These are phyloP conservation scores for Chaetomiaceae sp. DNA, from an alignment of 2,329 filamentous ascomycete genomes.

Conservation along the genomic window DNA sequence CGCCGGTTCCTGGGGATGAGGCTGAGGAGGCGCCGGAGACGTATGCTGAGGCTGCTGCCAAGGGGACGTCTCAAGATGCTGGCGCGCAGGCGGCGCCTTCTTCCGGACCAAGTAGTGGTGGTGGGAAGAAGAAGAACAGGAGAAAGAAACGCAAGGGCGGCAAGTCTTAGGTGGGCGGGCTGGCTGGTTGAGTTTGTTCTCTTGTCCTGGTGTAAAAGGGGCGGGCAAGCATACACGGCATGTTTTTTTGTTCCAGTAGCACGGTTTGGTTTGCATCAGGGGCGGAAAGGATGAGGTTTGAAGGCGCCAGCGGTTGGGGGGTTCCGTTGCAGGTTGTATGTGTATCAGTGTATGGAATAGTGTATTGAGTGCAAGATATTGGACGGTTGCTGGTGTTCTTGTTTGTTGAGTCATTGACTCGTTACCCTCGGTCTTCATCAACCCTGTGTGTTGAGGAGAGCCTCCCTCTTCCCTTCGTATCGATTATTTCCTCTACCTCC, in stretches of 20 bases:
- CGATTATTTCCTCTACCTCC: no score
- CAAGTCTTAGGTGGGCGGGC: constrained; percentile 24
- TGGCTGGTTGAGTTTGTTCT: constrained; percentile 7
- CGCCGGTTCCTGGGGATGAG: constrained; percentile 9
- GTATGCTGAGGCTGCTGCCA: constrained; percentile 3
- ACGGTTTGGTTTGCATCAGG: background rate
- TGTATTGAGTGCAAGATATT: background rate
- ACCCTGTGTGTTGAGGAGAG: no score
- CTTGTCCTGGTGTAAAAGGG: background rate
- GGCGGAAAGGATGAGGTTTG: background rate
- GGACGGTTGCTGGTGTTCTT: background rate
- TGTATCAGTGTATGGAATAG: background rate
- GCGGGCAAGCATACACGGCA: background rate
- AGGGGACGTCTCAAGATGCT: background rate
- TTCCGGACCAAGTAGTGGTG: constrained; percentile 9
- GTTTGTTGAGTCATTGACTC: no score
- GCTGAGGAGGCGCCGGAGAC: constrained; percentile 6
- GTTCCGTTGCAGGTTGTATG: background rate
- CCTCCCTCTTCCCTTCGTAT: no score
- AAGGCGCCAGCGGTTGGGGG: background rate
- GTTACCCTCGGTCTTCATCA: no score
- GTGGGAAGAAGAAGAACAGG: constrained; percentile 25
- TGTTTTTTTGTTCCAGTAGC: background rate
- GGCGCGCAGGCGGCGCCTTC: background rate
- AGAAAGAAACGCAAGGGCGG: constrained; percentile 28